A percentile compares a stretch with the other conserved stretches of the same genome.
Evolutionary conservation across 1,284 basidiomycete genomes (phyloP).

Genomic region (Stygiomarasmius scandens): DNA sequence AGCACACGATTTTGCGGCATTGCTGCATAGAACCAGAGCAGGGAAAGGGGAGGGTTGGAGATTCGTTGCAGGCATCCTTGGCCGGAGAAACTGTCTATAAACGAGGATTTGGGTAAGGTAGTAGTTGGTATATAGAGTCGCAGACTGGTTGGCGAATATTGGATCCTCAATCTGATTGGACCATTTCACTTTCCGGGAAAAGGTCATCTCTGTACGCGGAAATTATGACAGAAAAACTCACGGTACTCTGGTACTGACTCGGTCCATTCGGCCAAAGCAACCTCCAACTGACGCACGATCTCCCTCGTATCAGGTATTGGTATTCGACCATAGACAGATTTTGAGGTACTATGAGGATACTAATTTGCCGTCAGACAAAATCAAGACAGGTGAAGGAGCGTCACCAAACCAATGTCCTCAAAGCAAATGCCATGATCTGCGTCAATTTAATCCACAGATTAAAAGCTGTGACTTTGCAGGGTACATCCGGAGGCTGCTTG

Average conservation of each 20-base stretch:
- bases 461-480: conserved; percentile 67
- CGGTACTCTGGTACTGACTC: conserved; percentile 65
- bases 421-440: conserved; percentile 69
- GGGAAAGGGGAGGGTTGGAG: conserved; percentile 21
- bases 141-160: conserved; percentile 67
- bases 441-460: conserved; percentile 70
- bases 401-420: conserved; percentile 63
- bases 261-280: conserved; percentile 75
- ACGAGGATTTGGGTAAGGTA: conserved; percentile 73
- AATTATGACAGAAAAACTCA: conserved; percentile 39
- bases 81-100: conserved; percentile 75
- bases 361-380: conserved; percentile 31
- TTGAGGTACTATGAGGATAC: conserved; percentile 75
- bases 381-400: no score
- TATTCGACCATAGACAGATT: conserved; percentile 44
- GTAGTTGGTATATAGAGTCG: conserved; percentile 69
- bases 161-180: conserved; percentile 56
- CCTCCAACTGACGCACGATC: conserved; percentile 72
- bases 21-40: conserved; percentile 66
- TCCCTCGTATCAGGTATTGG: conserved; percentile 39
- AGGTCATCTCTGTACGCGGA: conserved; percentile 5
- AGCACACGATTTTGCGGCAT: conserved; percentile 64
- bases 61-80: conserved; percentile 17
- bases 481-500: conserved; percentile 64
- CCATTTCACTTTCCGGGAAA: conserved; percentile 60